Evolutionary conservation across 2,329 filamentous ascomycete genomes (phyloP).

Genomic region (Aphanocladium album): DNA sequence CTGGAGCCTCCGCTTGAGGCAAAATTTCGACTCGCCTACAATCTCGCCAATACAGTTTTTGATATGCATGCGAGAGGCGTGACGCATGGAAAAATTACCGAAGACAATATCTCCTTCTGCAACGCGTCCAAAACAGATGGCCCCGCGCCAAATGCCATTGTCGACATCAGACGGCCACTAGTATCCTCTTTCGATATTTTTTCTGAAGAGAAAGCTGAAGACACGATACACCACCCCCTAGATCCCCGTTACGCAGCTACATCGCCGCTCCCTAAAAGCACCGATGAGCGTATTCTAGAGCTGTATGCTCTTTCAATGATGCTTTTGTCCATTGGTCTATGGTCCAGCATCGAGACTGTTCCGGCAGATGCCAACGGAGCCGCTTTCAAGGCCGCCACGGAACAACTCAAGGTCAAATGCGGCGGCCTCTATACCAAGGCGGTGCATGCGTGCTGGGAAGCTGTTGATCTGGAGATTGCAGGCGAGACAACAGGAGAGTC

Average conservation of each 20-base stretch:
- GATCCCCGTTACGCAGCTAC: conserved; percentile 49
- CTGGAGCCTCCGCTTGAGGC: conserved; percentile 66
- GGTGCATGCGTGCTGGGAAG: conserved; percentile 65
- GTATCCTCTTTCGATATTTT: conserved; percentile 74
- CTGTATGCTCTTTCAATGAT: conserved; percentile 70
- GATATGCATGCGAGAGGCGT: conserved; percentile 66
- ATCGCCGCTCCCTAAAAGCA: conserved; percentile 43
- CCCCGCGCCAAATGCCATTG: conserved; percentile 36
- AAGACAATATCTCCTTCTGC: conserved; percentile 64
- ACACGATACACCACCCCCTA: conserved; percentile 55
- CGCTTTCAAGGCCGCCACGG: conserved; percentile 56
- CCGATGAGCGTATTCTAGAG: conserved; percentile 57
- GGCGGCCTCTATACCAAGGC: conserved; percentile 72
- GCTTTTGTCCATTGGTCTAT: conserved; percentile 69
- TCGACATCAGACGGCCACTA: conserved; percentile 63
- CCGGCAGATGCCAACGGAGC: conserved; percentile 38
- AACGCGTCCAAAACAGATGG: conserved; percentile 38
- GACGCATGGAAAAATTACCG: conserved; percentile 64
- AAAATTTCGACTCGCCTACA: conserved; percentile 69
- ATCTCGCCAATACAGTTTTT: conserved; percentile 67
- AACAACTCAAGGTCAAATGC: conserved; percentile 61
- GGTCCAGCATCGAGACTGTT: conserved; percentile 60
- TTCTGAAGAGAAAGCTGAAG: conserved; percentile 23
- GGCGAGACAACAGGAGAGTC: conserved; percentile 44
- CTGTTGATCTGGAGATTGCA: conserved; percentile 58